Percentiles rank a stretch among this genome's conserved stretches.
These are phyloP conservation scores for Gossypium mustelinum DNA, from an alignment of 345 rosid species.

Conservation along the genomic window DNA sequence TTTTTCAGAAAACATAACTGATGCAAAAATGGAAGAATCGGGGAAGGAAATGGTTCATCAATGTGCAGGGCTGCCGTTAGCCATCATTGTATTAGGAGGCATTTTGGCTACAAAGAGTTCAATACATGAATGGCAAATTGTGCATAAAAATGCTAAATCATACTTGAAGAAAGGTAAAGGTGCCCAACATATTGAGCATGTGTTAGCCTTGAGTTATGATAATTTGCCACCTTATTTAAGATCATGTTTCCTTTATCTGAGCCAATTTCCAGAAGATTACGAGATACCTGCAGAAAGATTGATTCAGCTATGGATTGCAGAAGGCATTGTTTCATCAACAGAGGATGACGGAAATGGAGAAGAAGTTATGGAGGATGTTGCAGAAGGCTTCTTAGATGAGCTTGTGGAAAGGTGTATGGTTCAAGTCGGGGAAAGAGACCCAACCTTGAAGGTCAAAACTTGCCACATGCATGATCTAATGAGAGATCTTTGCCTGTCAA, in stretches of 20 bases:
- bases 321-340: not conserved
- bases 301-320: not conserved
- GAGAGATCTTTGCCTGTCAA: no score
- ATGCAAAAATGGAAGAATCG: constrained; percentile 4
- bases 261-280: not conserved
- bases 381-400: not conserved
- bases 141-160: not conserved
- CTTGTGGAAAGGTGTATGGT: not conserved
- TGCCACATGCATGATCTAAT: no score
- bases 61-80: constrained; percentile 33
- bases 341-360: not conserved
- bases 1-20: no score
- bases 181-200: not conserved
- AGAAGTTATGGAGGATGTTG: not conserved
- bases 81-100: constrained; percentile 29
- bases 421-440: no score
- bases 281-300: not conserved
- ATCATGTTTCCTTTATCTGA: not conserved
- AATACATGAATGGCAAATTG: not conserved
- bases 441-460: no score
- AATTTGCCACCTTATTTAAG: not conserved
- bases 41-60: constrained; percentile 24
- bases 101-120: not conserved
- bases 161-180: not conserved
- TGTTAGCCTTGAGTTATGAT: not conserved